Base-by-base conservation (phyloP, 2,329 filamentous ascomycete genomes). In the Penicillium crustosum region DNA sequence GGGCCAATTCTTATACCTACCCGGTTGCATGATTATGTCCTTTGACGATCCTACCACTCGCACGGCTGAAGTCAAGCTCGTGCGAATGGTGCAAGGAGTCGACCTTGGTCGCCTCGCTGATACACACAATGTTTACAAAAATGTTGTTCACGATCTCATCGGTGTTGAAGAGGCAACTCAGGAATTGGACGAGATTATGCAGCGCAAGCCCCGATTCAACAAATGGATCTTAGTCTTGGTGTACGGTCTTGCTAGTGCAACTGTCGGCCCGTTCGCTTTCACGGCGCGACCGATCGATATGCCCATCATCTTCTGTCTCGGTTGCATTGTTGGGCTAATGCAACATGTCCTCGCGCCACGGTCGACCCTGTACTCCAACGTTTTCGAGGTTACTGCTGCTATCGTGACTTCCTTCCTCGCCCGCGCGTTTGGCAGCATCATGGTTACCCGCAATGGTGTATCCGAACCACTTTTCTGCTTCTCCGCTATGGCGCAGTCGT, bases 1-100 rank as follows among this genome's bases (percentile, higher is more conserved):
- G 61, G 89, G 89, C 15, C 91, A 96, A 69, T 97, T 96, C 67
- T 78, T 97, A 21, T 97, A 97, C 72, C 86, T 97, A 33, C 93
- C 93, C 0, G 91, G 91, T 0, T 95, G 91, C 69, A 97, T 97
- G 93, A 90, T 97, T 56, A 89, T 96, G 70, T 94, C 91, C 3
- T 97, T 97, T 69, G 93, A 86, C 50, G 79, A 81, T 54, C 64
- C 70, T 6, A 70, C 73, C 7, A 81, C 79, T 1, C 78, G 80
- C 61, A 80, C 78, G 6, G 78, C 78, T 1, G 79, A 81, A 58
- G 75, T 81, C 36, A 78, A 79, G 54, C 67, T 81, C 29, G 73
- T 81, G 25, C 73, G 77, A 44, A 73, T 75, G 36, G 66, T 70
- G 1, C 77, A 79, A 51, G 77, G 75, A 6, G 74, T 81, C 15